These are phyloP conservation scores for Ascochyta koolunga DNA, from an alignment of 2,329 filamentous ascomycete genomes.

Conservation along the genomic window DNA sequence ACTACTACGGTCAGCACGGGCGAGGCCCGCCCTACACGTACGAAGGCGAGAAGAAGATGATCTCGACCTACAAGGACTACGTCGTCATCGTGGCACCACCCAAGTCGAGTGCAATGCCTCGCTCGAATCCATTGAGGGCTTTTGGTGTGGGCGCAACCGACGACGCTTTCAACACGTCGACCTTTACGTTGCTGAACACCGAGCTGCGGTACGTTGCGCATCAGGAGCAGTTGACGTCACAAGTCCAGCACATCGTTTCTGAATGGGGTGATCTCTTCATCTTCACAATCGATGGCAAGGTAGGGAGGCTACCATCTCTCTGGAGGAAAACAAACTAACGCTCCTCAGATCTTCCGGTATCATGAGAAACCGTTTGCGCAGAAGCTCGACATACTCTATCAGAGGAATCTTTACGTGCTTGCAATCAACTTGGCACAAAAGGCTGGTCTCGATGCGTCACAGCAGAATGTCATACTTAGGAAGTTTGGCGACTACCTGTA, in stretches of 20 bases:
- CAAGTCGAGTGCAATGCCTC: slow-evolving; percentile 59
- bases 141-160: slow-evolving; percentile 77
- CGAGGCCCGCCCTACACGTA: slow-evolving; percentile 88
- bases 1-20: slow-evolving; percentile 86
- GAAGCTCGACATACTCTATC: slow-evolving; percentile 90
- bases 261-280: slow-evolving; percentile 93
- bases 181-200: slow-evolving; percentile 89
- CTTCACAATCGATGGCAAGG: slow-evolving; percentile 91
- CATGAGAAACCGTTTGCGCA: slow-evolving; percentile 90
- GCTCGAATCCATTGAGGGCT: slow-evolving; percentile 69
- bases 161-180: slow-evolving; percentile 83
- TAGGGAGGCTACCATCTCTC: slow-evolving; percentile 47
- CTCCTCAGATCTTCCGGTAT: slow-evolving; percentile 76
- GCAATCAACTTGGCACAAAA: slow-evolving; percentile 94
- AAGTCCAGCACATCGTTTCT: slow-evolving; percentile 78
- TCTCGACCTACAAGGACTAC: slow-evolving; percentile 83
- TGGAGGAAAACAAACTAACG: slow-evolving; percentile 15
- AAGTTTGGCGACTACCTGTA: slow-evolving; percentile 95
- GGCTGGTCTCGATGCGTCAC: slow-evolving; percentile 75
- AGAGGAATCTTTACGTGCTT: slow-evolving; percentile 87
- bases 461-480: slow-evolving; percentile 90
- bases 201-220: slow-evolving; percentile 89
- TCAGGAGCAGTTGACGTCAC: slow-evolving; percentile 80
- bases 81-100: slow-evolving; percentile 85
- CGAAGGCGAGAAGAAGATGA: slow-evolving; percentile 84